These are phyloP conservation scores for Esteya vermicola DNA, from an alignment of 2,329 filamentous ascomycete genomes.

Conservation along the genomic window DNA sequence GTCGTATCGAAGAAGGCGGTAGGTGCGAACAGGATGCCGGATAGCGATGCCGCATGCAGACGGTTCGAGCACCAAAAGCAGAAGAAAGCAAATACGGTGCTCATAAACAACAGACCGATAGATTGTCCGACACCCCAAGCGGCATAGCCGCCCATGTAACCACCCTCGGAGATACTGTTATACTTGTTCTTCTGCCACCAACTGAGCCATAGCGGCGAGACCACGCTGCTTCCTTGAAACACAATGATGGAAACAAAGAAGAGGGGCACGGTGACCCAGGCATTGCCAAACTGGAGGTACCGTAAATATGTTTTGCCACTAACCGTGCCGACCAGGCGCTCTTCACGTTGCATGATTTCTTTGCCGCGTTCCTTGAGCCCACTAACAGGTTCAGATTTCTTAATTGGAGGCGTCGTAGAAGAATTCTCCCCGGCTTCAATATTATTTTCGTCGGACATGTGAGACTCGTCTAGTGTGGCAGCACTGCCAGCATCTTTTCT, in stretches of 20 bases:
- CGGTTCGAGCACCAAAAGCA: conserved; percentile 34
- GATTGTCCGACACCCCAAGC: conserved; percentile 40
- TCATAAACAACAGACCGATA: conserved; percentile 45
- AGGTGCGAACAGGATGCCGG: conserved; percentile 51
- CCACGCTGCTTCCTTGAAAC: conserved; percentile 47
- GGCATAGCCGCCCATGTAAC: conserved; percentile 44
- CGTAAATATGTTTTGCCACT: conserved; percentile 47
- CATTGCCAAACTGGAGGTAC: conserved; percentile 47
- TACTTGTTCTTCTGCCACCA: conserved; percentile 51
- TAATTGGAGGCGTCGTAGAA: background rate
- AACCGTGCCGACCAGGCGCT: conserved; percentile 44
- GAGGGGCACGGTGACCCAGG: conserved; percentile 39
- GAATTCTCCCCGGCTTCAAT: conserved; percentile 1
- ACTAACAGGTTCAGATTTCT: no score
- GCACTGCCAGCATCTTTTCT: background rate
- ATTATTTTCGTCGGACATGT: background rate
- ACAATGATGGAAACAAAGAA: conserved; percentile 34
- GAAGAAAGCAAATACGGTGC: conserved; percentile 33
- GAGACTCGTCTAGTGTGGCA: background rate
- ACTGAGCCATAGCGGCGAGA: conserved; percentile 52
- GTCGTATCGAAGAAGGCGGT: conserved; percentile 98
- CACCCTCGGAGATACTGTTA: conserved; percentile 19
- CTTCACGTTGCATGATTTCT: conserved; percentile 38
- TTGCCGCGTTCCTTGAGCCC: conserved; percentile 7
- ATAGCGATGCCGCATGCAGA: conserved; percentile 11